These are phyloP conservation scores for Tetrahymena elliotti DNA, from an alignment of 73 alveolate species.

Conservation along the genomic window DNA sequence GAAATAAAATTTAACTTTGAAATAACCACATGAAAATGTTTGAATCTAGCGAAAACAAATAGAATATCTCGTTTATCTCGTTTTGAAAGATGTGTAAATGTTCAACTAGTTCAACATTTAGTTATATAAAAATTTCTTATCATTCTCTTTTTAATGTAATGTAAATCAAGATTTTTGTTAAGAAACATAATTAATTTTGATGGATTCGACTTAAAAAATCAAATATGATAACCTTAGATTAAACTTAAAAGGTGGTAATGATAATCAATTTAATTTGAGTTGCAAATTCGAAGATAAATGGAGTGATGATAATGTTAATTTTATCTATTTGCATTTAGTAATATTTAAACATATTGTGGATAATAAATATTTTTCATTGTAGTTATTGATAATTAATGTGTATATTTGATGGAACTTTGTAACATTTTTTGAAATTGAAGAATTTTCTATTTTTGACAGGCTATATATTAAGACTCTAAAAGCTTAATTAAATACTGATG, in stretches of 20 bases:
- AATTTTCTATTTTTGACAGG: background rate
- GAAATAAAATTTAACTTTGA: no score
- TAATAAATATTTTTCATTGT: no score
- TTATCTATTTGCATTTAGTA: background rate
- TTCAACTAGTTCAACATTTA: no score
- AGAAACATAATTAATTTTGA: background rate
- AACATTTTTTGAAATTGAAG: background rate
- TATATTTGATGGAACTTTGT: background rate
- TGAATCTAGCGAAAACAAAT: no score
- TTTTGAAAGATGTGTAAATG: background rate
- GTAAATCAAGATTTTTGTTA: no score
- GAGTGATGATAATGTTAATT: no score
- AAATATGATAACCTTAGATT: background rate
- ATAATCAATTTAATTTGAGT: background rate
- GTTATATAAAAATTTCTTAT: no score
- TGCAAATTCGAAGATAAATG: background rate
- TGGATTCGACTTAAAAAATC: background rate
- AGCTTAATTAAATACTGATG: background rate
- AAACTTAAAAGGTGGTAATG: background rate
- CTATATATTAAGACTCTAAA: background rate
- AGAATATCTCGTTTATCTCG: no score
- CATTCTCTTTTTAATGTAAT: background rate
- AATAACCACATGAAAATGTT: background rate
- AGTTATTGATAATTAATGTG: background rate
- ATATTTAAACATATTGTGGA: background rate